Base-by-base conservation (phyloP, 2,329 filamentous ascomycete species). In the Colletotrichum echinochloae region DNA sequence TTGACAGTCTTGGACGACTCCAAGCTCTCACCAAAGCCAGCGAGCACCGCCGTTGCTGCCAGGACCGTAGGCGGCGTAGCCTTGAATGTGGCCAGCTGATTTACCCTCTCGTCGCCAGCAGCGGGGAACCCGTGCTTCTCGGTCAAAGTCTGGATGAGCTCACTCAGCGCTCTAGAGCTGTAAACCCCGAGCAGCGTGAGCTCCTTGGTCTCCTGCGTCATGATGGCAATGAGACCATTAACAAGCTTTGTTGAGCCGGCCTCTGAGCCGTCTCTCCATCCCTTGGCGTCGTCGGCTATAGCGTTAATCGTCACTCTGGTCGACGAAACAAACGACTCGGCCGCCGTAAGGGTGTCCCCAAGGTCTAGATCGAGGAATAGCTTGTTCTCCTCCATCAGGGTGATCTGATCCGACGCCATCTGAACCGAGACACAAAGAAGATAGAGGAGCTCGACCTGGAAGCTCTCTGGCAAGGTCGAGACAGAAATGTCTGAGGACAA, bases 371-470 rank as follows among this genome's bases (percentile, higher is more conserved):
- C 79, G 23, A 75, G 75, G 83, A 88, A 90, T 0, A 90, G 76
- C 2, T 82, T 83, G 59, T 85, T 79, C 1, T 80, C 72, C 2
- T 83, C 80, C 73, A 81, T 75, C 2, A 83, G 76, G 0, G 84
- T 85, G 6, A 88, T 78, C 70, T 91, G 87, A 70, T 91, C 89
- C 0, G 83, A 82, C 0, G 84, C 84, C 6, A 90, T 76, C 67
- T 88, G 84, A 0, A 82, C 77, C 1, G 86, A 86, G 11, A 91
- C 75, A 49, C 80, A 82, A 5, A 90, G 81, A 1, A 86, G 79
- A 71, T 86, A 85, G 1, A 90, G 62, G 1, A 89, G 75, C 65
- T 90, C 86, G 11, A 85, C 78, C 61, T 85, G 83, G 26, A 82
- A 80, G 2, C 81, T 76, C 2, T 76, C 75, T 0, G 86, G 81